Conservation (phyloP, 2,329 filamentous ascomycete genomes). For the Aspergillus tanneri region DNA sequence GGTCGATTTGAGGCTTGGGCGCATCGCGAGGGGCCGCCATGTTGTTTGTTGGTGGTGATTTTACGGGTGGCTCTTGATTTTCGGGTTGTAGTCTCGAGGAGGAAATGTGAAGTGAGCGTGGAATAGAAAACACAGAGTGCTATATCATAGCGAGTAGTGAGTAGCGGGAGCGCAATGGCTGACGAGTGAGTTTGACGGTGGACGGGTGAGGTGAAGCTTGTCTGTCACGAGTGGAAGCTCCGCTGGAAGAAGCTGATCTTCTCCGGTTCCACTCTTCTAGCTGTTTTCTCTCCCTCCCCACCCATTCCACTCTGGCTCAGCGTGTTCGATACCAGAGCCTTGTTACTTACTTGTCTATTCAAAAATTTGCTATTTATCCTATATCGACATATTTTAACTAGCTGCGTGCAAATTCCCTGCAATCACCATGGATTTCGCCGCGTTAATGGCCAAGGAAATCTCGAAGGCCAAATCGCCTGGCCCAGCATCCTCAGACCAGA, state of each 20-base stretch:
- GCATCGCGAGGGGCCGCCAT: constrained; percentile 29
- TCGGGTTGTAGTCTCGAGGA: neutral
- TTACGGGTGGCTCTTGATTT: neutral
- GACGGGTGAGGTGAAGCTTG: neutral
- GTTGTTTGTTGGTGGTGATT: neutral
- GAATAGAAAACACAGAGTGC: neutral
- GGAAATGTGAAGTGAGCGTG: neutral
- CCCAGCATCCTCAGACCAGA: constrained; percentile 25
- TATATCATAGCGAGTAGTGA: neutral
- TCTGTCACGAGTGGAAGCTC: neutral
- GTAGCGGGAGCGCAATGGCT: neutral
- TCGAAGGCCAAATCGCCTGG: constrained; percentile 67
- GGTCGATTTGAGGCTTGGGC: constrained; percentile 55
- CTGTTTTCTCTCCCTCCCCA: neutral
- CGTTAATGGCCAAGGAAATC: constrained; percentile 90
- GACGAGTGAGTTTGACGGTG: neutral
- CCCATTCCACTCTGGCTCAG: neutral
- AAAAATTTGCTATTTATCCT: too few species aligned
- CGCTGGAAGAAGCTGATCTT: neutral
- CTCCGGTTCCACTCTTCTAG: neutral
- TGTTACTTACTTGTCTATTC: too few species aligned
- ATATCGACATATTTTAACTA: too few species aligned
- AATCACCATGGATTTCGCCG: constrained; percentile 83
- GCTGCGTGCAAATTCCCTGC: too few species aligned
- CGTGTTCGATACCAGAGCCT: neutral